These are phyloP conservation scores for Penicillium sp. DNA, from an alignment of 2,329 filamentous ascomycete species.

Conservation along the genomic window DNA sequence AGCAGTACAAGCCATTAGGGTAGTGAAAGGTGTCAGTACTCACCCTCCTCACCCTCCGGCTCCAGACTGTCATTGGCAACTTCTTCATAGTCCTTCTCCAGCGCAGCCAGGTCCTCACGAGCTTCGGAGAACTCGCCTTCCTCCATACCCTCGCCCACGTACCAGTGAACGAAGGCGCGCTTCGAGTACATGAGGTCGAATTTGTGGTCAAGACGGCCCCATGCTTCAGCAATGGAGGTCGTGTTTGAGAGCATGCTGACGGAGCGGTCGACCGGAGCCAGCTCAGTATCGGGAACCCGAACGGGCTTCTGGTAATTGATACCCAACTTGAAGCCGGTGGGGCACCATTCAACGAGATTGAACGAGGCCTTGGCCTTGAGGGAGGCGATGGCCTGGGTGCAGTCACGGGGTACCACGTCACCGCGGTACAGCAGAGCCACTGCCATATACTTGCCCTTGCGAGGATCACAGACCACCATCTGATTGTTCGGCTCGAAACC, in stretches of 20 bases:
- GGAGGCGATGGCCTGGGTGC: slow-evolving; percentile 80
- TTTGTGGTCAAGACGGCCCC: slow-evolving; percentile 91
- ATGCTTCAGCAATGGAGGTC: slow-evolving; percentile 95
- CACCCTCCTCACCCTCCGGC: too few species aligned
- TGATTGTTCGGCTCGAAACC: slow-evolving; percentile 99
- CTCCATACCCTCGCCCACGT: slow-evolving; percentile 99
- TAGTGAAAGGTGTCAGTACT: too few species aligned
- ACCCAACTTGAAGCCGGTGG: slow-evolving; percentile 99
- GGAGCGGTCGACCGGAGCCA: slow-evolving; percentile 86
- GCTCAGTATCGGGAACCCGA: slow-evolving; percentile 92
- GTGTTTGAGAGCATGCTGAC: slow-evolving; percentile 95
- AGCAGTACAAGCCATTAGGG: too few species aligned
- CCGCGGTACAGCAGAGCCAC: slow-evolving; percentile 96
- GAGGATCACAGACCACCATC: slow-evolving; percentile 99
- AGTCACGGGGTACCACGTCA: slow-evolving; percentile 94
- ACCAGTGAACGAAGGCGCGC: slow-evolving; percentile 99
- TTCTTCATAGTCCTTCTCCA: slow-evolving; percentile 98
- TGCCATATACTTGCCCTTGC: slow-evolving; percentile 99
- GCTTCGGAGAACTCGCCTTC: slow-evolving; percentile 99
- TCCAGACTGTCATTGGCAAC: too few species aligned
- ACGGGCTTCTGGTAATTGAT: slow-evolving; percentile 99
- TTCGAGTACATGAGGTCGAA: slow-evolving; percentile 99
- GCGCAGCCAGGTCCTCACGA: slow-evolving; percentile 91
- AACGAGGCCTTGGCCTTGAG: slow-evolving; percentile 99
- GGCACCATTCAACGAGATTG: slow-evolving; percentile 99